phyloP scores from a whole-genome alignment of 2,329 filamentous ascomycete genomes.

The Monosporascus sp. region DNA sequence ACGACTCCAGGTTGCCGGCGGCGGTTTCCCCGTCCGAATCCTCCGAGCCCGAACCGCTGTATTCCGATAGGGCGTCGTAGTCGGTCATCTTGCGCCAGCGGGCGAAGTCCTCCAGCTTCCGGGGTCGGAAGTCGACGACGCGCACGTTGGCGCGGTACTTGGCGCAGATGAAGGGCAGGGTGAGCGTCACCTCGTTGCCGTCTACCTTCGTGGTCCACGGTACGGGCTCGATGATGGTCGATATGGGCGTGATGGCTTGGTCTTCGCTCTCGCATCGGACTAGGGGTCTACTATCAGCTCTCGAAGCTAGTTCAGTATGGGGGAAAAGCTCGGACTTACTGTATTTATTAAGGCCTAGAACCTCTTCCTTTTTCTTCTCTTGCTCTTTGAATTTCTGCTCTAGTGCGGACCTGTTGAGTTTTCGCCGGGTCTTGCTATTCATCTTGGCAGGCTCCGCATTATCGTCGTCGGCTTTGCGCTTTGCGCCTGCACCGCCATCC shows the following conservation, averaged over 20 bases:
- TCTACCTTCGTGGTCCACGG: conserved; percentile 40
- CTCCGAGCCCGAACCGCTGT: conserved; percentile 19
- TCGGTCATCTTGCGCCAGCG: conserved; percentile 40
- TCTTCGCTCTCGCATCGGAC: conserved; percentile 43
- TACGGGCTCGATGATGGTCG: conserved; percentile 35
- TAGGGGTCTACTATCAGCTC: conserved; percentile 20
- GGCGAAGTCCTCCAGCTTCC: conserved; percentile 66
- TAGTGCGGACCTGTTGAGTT: conserved; percentile 20
- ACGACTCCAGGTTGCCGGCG: conserved; percentile 15
- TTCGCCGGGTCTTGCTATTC: conserved; percentile 23
- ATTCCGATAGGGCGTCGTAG: conserved; percentile 46
- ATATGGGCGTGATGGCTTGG: conserved; percentile 30
- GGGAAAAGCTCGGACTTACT: conserved; percentile 2
- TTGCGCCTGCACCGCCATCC: conserved; percentile 7
- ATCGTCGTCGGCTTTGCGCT: conserved; percentile 16
- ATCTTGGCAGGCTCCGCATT: conserved; percentile 7
- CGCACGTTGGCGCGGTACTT: conserved; percentile 67
- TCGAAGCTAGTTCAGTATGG: too few species aligned
- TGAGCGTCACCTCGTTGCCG: conserved; percentile 28
- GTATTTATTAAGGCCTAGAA: conserved; percentile 29
- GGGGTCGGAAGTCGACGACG: conserved; percentile 78
- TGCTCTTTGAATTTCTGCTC: conserved; percentile 20
- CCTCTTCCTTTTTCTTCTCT: conserved; percentile 22
- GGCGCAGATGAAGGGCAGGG: conserved; percentile 69
- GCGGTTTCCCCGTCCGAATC: conserved; percentile 16